Base-by-base conservation (phyloP, 2,329 filamentous ascomycete genomes). In the Cadophora malorum region DNA sequence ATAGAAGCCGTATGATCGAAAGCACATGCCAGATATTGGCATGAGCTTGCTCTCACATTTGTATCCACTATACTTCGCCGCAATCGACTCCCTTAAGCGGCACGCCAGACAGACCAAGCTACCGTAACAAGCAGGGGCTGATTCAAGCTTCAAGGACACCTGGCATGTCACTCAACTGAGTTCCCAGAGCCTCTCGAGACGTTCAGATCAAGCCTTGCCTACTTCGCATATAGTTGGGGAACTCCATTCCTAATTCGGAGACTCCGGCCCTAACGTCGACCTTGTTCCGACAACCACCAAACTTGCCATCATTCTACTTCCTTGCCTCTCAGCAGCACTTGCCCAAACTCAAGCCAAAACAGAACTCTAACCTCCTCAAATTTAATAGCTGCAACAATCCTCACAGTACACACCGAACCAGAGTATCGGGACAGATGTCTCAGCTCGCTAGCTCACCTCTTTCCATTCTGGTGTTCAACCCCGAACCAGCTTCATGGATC, bases 401-500 rank as follows among this genome's bases (percentile, higher is more conserved):
- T 58, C 55, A 38, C 9, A 4, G 19, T 4, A 21, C 31, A 58
- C 33, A 58, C 55, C 31, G 33, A 58, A 38, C 55, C 55, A 58
- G n/a, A 23, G 3, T 23, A 14, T 8, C 33, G 55, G 55, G 31
- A 21, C 53, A 21, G 16, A 14, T 14, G 16, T 5, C 41, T 45
- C 35, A 38, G 14, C 14, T 45, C 41, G 19, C 12, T 7, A 38
- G 14, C 14, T 45, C 41, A 45, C 12, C 10, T 14, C n/a, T 58
- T 58, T 35, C 53, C 53, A 21, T 56, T 56, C 53, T 56, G 14
- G 28, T 56, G 21, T 28, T 56, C 35, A 56, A 35, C 53, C 53
- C 53, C 55, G 55, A 38, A 25, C 33, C 33, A 58, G 21, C 55
- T 41, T 58, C 55, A 58, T 38, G 55, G 19, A 38, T 21, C 31